Evolutionary conservation across 2,329 filamentous ascomycete species (phyloP).

Genomic region (Monilinia fructigena): DNA sequence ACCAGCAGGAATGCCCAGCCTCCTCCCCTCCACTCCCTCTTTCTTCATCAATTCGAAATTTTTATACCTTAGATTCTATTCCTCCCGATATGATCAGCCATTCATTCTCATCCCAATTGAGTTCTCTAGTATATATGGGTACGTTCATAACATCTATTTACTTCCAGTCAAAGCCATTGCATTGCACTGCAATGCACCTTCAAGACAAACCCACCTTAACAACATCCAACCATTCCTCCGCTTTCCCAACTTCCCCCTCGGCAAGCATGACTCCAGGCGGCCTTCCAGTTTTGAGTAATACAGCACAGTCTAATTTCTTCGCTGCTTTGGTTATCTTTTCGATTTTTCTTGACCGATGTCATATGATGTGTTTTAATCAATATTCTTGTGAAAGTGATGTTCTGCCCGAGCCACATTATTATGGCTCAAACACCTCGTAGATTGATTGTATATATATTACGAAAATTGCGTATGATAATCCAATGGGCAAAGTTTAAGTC

Average conservation of each 20-base stretch:
- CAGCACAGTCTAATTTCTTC: slow-evolving; percentile 58
- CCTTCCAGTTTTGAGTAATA: slow-evolving; percentile 64
- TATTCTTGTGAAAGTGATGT: slow-evolving; percentile 41
- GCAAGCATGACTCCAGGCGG: slow-evolving; percentile 78
- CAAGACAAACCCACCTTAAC: slow-evolving; percentile 30
- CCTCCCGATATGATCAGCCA: not conserved
- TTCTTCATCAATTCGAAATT: slow-evolving; percentile 36
- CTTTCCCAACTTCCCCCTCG: slow-evolving; percentile 43
- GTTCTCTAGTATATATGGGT: too few relatives aligned
- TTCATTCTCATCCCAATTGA: not conserved
- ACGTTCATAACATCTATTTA: not conserved
- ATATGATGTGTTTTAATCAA: slow-evolving; percentile 80
- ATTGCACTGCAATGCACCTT: not conserved
- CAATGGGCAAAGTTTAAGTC: too few relatives aligned
- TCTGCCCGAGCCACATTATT: not conserved
- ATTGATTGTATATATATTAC: too few relatives aligned
- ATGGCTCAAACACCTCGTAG: too few relatives aligned
- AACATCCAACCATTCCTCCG: slow-evolving; percentile 34
- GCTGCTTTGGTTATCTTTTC: slow-evolving; percentile 61
- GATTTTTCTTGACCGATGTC: slow-evolving; percentile 73
- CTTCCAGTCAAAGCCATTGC: not conserved
- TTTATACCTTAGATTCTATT: slow-evolving; percentile 38
- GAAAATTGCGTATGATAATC: too few relatives aligned
- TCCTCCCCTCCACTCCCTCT: slow-evolving; percentile 26
- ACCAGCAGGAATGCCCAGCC: slow-evolving; percentile 29